Conservation (phyloP, 164 flowering plant genomes). For the Vitis cinerea region DNA sequence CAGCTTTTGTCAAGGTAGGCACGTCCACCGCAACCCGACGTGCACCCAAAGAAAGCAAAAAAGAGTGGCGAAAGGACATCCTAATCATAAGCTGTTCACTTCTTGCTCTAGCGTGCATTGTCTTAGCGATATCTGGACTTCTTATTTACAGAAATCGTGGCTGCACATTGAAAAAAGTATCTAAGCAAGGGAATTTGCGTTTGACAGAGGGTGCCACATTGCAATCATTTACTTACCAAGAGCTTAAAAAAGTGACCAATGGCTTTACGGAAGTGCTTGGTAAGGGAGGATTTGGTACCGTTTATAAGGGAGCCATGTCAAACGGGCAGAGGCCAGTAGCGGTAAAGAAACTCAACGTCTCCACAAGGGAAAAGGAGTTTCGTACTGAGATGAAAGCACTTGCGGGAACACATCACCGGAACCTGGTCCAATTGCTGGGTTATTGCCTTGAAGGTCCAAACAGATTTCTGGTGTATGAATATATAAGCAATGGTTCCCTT, state of each 20-base stretch:
- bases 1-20: constrained; percentile 18
- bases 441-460: constrained; percentile 16
- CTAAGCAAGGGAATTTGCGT: neutral
- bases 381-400: constrained; percentile 16
- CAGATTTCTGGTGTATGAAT: constrained; percentile 25
- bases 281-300: constrained; percentile 27
- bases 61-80: neutral
- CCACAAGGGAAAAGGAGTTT: constrained; percentile 25
- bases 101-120: neutral
- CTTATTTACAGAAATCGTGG: constrained; percentile 7
- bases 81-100: constrained; percentile 4
- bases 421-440: constrained; percentile 20
- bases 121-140: constrained; percentile 11
- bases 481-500: constrained; percentile 30
- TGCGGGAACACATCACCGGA: constrained; percentile 22
- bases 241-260: constrained; percentile 21
- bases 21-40: neutral
- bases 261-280: constrained; percentile 33
- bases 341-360: constrained; percentile 20
- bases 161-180: constrained; percentile 4
- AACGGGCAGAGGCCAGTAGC: constrained; percentile 16
- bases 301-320: constrained; percentile 20
- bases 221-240: constrained; percentile 20
- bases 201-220: constrained; percentile 14
- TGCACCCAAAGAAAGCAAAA: neutral